These are phyloP conservation scores for Oryza longistaminata DNA, from an alignment of 176 grass and related monocot species.

Conservation along the genomic window DNA sequence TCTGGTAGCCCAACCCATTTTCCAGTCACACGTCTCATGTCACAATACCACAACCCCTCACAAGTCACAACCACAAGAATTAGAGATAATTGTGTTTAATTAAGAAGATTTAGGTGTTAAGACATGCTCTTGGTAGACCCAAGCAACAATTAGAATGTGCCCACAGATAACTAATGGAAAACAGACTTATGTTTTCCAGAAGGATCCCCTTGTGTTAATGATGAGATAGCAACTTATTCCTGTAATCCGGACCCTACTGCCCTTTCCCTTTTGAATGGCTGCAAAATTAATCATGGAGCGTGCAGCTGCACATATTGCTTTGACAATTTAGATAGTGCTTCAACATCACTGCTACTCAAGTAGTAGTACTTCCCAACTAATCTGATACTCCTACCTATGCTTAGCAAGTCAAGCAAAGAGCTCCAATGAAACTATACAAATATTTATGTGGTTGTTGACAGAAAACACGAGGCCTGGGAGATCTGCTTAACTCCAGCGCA, in stretches of 20 bases:
- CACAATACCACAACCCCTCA: background rate
- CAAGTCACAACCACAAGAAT: background rate
- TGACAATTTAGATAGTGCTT: background rate
- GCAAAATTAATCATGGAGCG: background rate
- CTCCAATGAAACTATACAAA: background rate
- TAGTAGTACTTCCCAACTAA: conserved; percentile 2
- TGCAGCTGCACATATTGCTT: background rate
- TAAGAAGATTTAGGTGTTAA: background rate
- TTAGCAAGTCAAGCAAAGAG: background rate
- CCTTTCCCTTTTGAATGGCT: conserved; percentile 24
- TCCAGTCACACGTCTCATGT: background rate
- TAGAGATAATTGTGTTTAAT: background rate
- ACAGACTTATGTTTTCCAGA: background rate
- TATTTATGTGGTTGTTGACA: too few species aligned
- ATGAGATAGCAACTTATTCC: conserved; percentile 30
- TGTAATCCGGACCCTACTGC: background rate
- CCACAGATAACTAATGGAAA: background rate
- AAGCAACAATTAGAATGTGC: background rate
- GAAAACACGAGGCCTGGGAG: too few species aligned
- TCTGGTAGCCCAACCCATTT: background rate
- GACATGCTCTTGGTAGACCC: background rate
- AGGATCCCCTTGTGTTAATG: conserved; percentile 19
- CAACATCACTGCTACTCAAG: background rate
- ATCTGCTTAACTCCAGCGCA: too few species aligned
- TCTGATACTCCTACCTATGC: background rate